Evolutionary conservation across 1,139 yeast species (phyloP).

Genomic region (Yamadazyma friedrichii): DNA sequence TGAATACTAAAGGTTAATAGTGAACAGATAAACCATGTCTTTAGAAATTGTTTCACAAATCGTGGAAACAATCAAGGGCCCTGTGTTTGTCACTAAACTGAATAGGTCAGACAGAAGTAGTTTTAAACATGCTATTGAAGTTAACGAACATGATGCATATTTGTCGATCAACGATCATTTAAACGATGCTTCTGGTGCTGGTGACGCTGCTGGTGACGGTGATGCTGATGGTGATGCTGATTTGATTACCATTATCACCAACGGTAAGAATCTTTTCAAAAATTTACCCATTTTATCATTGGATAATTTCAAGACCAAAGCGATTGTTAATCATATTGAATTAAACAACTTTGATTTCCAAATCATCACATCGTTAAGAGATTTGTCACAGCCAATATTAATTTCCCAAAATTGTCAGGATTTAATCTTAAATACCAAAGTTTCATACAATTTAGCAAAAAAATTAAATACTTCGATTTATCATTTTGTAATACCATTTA

Average conservation of each 20-base stretch:
- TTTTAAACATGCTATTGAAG: constrained; percentile 23
- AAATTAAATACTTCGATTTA: constrained; percentile 55
- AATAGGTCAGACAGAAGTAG: constrained; percentile 39
- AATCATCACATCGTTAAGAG: constrained; percentile 67
- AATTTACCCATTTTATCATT: constrained; percentile 56
- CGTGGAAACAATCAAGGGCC: constrained; percentile 24
- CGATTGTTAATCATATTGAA: constrained; percentile 63
- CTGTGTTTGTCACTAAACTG: constrained; percentile 44
- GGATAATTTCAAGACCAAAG: constrained; percentile 35
- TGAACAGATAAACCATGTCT: constrained; percentile 5
- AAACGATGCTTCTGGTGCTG: constrained; percentile 8
- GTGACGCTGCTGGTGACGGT: constrained; percentile 14
- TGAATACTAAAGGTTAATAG: not conserved
- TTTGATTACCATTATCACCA: constrained; percentile 50
- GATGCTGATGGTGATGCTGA: constrained; percentile 19
- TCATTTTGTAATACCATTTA: constrained; percentile 55
- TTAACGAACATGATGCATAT: constrained; percentile 57
- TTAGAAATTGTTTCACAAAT: constrained; percentile 19
- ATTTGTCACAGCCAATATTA: constrained; percentile 60
- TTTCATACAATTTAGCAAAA: constrained; percentile 58
- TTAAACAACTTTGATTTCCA: constrained; percentile 60
- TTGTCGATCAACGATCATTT: constrained; percentile 37
- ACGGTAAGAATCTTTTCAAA: constrained; percentile 51
- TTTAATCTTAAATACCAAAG: constrained; percentile 42
- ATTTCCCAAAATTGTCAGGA: constrained; percentile 62